Evolutionary conservation across 2,329 filamentous ascomycete species (phyloP), one percentile per base, ranked within the genome.

Genomic region (Colletotrichum brevisporum): DNA sequence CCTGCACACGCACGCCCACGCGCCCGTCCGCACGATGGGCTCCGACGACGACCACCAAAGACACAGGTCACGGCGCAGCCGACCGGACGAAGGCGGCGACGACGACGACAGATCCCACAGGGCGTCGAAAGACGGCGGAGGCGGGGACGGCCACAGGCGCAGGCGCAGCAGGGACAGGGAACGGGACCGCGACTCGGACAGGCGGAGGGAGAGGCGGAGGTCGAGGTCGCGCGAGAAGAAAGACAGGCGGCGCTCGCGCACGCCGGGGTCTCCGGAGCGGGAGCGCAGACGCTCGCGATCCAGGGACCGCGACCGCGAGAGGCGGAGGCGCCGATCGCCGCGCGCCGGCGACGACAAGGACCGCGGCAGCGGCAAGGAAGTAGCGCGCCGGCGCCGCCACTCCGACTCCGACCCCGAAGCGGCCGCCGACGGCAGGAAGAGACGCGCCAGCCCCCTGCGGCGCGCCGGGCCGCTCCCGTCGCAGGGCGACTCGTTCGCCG

Each of bases 401-500:
- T 53, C 39, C 21, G 27, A 27, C n/a, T 58, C 74, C 47, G 75
- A 76, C 27, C 65, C 73, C 43, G 76, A 77, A 26, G 57, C 72
- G n/a, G 75, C 77, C 18, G 72, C 78, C 67, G 77, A 82, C 52
- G 74, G 79, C 51, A 71, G 75, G 63, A 71, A 72, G 56, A 75
- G 77, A 56, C 74, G 75, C 59, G 69, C 68, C 52, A 71, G 70
- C 54, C 67, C 71, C 13, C 26, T 74, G 26, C 66, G 71, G 27
- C 82, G 78, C 53, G 76, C 76, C 60, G 87, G 86, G 0, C 88
- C 89, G 0, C 78, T 91, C 12, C 89, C 89, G 2, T 89, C 88
- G 0, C 89, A 91, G 74, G 83, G 83, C 47, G 85, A 85, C 72
- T 88, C 88, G 1, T 91, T 90, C 72, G 88, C 89, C 52, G 75